Conservation (phyloP, 768 basidiomycete genomes). For the Termitomyces sp. region DNA sequence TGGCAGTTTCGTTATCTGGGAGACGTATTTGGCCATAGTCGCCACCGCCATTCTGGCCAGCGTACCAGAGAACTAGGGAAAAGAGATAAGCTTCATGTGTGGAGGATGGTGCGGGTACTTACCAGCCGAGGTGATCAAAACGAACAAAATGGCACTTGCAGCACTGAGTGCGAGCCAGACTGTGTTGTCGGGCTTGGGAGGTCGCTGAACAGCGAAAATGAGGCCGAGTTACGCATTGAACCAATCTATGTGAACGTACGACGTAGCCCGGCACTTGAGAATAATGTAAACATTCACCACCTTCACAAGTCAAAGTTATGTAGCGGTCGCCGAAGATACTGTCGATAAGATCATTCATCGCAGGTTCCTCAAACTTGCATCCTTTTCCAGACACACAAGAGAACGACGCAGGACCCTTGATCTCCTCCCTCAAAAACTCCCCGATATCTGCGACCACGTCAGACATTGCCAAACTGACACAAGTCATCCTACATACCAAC, state of each 20-base stretch:
- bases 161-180: constrained; percentile 81
- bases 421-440: constrained; percentile 86
- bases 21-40: constrained; percentile 71
- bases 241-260: constrained; percentile 31
- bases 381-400: constrained; percentile 65
- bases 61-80: constrained; percentile 76
- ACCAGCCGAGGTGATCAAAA: constrained; percentile 65
- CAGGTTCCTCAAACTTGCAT: constrained; percentile 91
- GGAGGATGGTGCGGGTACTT: constrained; percentile 6
- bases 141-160: constrained; percentile 68
- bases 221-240: not conserved
- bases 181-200: constrained; percentile 79
- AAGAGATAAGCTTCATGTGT: not conserved
- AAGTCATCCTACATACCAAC: constrained; percentile 55
- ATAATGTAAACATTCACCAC: constrained; percentile 92
- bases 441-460: constrained; percentile 66
- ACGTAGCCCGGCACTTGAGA: constrained; percentile 93
- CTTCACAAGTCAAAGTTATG: constrained; percentile 81
- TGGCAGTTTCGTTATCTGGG: constrained; percentile 75
- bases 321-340: constrained; percentile 89
- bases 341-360: constrained; percentile 93
- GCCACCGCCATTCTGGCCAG: constrained; percentile 65
- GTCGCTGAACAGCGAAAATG: constrained; percentile 38
- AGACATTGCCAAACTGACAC: not conserved
- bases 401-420: constrained; percentile 87